phyloP scores from a whole-genome alignment of 257 asterid species.

The Solanum megistacrolobum region DNA sequence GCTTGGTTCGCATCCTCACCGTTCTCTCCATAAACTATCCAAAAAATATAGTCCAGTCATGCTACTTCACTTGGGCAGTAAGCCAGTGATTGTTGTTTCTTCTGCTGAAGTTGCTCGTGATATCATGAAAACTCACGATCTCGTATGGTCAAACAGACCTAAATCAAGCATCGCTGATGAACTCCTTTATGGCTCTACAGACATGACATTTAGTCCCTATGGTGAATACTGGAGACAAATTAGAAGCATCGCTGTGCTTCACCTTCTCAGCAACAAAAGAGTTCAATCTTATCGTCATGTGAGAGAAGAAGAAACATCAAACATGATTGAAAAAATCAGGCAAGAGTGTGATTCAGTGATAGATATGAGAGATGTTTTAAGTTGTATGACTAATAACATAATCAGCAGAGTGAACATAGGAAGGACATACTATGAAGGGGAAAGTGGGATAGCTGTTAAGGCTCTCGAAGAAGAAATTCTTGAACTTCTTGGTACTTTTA shows the following conservation, averaged over 20 bases:
- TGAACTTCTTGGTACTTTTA: conserved; percentile 2
- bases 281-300: neutral
- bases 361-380: neutral
- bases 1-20: conserved; percentile 24
- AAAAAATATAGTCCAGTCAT: neutral
- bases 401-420: no score
- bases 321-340: neutral
- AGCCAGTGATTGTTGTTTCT: neutral
- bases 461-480: neutral
- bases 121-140: neutral
- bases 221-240: conserved; percentile 11
- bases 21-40: neutral
- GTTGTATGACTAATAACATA: no score
- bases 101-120: neutral
- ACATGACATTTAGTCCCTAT: neutral
- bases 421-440: neutral
- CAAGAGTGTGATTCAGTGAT: neutral
- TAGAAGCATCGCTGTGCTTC: neutral
- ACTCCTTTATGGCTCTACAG: neutral
- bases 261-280: conserved; percentile 3
- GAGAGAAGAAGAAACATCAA: conserved; percentile 1
- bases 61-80: neutral
- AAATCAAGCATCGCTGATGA: neutral
- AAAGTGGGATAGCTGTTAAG: conserved; percentile 13
- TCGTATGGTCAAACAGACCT: neutral